Conservation (phyloP, 2,329 filamentous ascomycete species). For the Claviceps sp. region DNA sequence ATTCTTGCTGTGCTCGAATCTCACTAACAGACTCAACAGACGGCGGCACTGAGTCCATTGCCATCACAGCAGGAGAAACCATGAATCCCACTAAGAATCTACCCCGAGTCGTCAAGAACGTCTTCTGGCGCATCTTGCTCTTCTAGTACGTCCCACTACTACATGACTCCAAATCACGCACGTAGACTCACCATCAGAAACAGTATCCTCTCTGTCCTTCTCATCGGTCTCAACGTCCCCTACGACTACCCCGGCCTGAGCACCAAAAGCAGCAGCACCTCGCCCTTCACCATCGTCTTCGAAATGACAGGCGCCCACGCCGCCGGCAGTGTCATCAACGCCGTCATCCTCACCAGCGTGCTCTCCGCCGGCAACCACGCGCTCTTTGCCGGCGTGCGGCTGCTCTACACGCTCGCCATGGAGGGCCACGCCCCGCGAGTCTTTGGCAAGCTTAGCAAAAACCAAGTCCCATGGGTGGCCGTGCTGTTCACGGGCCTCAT, state of each 20-base stretch:
- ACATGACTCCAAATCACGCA: background rate
- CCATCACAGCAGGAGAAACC: conserved; percentile 53
- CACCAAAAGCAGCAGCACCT: conserved; percentile 21
- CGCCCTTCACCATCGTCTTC: conserved; percentile 45
- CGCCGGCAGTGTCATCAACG: conserved; percentile 43
- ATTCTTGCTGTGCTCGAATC: no score
- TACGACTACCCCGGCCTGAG: conserved; percentile 30
- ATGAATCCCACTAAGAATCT: conserved; percentile 47
- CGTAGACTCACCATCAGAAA: background rate
- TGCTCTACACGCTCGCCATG: conserved; percentile 23
- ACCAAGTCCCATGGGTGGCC: conserved; percentile 25
- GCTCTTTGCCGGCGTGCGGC: conserved; percentile 20
- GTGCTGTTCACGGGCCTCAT: conserved; percentile 41
- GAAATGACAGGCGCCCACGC: conserved; percentile 38
- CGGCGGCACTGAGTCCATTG: conserved; percentile 48
- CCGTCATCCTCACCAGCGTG: conserved; percentile 33
- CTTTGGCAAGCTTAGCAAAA: conserved; percentile 28
- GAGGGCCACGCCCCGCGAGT: conserved; percentile 40
- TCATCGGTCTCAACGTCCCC: conserved; percentile 44
- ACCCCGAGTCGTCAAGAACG: conserved; percentile 50
- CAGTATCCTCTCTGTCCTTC: conserved; percentile 24
- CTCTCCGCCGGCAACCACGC: conserved; percentile 25
- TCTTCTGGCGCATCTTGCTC: conserved; percentile 49
- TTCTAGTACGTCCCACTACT: conserved; percentile 24
- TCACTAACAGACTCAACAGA: conserved; percentile 10